Base-by-base conservation (phyloP, 805 yeast genomes). In the Yarrowia sp. region DNA sequence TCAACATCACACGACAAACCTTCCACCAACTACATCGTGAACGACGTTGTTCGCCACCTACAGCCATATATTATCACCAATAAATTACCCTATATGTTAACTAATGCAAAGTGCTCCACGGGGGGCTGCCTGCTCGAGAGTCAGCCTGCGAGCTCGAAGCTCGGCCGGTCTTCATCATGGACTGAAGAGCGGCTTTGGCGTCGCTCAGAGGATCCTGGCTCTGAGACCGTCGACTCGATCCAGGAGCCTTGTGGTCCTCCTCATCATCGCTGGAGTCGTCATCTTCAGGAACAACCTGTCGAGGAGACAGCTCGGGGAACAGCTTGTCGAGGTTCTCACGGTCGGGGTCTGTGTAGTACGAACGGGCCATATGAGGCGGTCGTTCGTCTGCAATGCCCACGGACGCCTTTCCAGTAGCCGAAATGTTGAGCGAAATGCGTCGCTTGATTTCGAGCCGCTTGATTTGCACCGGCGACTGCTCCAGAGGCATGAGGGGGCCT, bases 271-370 rank as follows among this genome's bases (percentile, higher is more conserved):
- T 33, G 11, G 42, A 33, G 15, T 33, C 41, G 32, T 57, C 63
- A 28, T 35, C 50, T 3, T 35, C 64, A 10, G 64, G 43, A 6
- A 58, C 51, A 14, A 33, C 43, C 51, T 58, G 64, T 8, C 64
- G 51, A 0, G 64, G 64, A 13, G 64, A 58, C 51, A 58, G 51
- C 35, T 58, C 64, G 22, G 64, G 64, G 28, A 58, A 58, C 28
- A 58, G 51, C 39, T 43, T 58, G 64, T 58, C 51, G n/a, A 58
- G 14, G 43, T 58, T 42, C 33, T 43, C 51, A 3, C 64, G 42
- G 35, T 58, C 51, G 32, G 51, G 64, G 10, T 58, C 64, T 7
- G 64, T 43, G 41, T 43, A 58, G 43, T 43, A 58, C 15, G 64
- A 43, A 3, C 51, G 64, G 1, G 64, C 10, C 33, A 44, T 28